Evolutionary conservation across 192 early-diverging fungal species (phyloP).

Genomic region (Coemansia sp.): DNA sequence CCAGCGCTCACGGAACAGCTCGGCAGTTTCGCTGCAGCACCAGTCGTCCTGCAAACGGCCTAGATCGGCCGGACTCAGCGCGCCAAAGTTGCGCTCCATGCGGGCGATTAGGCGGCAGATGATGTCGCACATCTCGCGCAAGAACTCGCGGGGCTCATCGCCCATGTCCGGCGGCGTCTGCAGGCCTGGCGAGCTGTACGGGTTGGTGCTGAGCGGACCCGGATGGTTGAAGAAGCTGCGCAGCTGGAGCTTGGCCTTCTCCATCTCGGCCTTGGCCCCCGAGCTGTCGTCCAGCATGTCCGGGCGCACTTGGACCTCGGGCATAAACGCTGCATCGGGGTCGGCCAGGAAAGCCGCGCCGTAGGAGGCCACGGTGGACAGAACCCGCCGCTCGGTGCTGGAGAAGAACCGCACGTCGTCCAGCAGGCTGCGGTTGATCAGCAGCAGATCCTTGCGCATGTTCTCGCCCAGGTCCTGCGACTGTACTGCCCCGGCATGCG

Average conservation of each 20-base stretch:
- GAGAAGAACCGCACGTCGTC: slow-evolving; percentile 82
- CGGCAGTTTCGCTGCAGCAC: slow-evolving; percentile 86
- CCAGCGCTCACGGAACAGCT: slow-evolving; percentile 89
- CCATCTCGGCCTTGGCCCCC: slow-evolving; percentile 91
- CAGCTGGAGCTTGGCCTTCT: slow-evolving; percentile 74
- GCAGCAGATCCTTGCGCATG: slow-evolving; percentile 81
- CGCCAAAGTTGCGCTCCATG: slow-evolving; percentile 75
- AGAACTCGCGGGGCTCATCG: slow-evolving; percentile 40
- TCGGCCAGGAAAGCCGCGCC: slow-evolving; percentile 49
- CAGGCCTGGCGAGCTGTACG: slow-evolving; percentile 13
- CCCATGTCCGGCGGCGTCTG: slow-evolving; percentile 32
- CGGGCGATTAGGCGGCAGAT: slow-evolving; percentile 60
- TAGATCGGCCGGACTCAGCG: slow-evolving; percentile 52
- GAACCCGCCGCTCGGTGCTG: slow-evolving; percentile 82
- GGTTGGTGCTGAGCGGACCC: slow-evolving; percentile 22
- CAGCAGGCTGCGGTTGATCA: slow-evolving; percentile 82
- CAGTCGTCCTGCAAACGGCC: slow-evolving; percentile 59
- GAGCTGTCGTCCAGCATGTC: slow-evolving; percentile 94
- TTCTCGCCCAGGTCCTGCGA: slow-evolving; percentile 87
- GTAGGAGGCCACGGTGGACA: slow-evolving; percentile 70
- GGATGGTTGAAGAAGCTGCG: slow-evolving; percentile 56
- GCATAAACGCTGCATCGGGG: slow-evolving; percentile 4
- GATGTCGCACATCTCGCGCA: slow-evolving; percentile 64
- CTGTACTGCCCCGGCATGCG: slow-evolving; percentile 87
- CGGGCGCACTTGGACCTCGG: slow-evolving; percentile 66